Evolutionary conservation across 257 asterid species (phyloP).

Genomic region (Fraxinus pennsylvanica): DNA sequence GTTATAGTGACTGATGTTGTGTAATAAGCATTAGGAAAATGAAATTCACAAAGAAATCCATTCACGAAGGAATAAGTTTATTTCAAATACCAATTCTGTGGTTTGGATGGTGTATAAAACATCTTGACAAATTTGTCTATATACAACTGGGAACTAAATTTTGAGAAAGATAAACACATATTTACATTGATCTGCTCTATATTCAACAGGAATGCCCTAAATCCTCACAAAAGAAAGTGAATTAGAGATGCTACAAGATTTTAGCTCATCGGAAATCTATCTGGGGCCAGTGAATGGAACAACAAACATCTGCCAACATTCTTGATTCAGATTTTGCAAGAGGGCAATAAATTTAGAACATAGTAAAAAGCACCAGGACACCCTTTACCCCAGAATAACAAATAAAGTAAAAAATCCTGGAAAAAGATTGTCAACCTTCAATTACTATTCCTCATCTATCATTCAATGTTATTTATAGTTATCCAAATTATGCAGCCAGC

Average conservation of each 20-base stretch:
- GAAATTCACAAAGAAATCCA: not conserved
- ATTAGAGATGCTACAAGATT: not conserved
- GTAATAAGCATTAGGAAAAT: not conserved
- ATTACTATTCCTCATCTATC: not conserved
- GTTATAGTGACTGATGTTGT: not conserved
- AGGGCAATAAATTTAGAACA: not conserved
- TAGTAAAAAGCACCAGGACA: not conserved
- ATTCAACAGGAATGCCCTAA: not conserved
- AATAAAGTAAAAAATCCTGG: not conserved
- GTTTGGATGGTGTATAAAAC: not conserved
- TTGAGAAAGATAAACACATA: not conserved
- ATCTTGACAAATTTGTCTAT: not conserved
- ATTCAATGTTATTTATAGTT: not conserved
- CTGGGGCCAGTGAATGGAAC: not conserved
- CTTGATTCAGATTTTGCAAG: not conserved
- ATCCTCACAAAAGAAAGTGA: not conserved
- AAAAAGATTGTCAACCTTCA: not conserved
- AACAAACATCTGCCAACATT: not conserved
- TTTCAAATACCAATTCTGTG: not conserved
- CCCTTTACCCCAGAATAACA: not conserved
- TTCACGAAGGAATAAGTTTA: not conserved
- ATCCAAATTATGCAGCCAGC: not conserved
- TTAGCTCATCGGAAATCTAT: not conserved
- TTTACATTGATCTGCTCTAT: not conserved
- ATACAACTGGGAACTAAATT: not conserved